These are phyloP conservation scores for Neltuma alba DNA, from an alignment of 306 rosid species.

Conservation along the genomic window DNA sequence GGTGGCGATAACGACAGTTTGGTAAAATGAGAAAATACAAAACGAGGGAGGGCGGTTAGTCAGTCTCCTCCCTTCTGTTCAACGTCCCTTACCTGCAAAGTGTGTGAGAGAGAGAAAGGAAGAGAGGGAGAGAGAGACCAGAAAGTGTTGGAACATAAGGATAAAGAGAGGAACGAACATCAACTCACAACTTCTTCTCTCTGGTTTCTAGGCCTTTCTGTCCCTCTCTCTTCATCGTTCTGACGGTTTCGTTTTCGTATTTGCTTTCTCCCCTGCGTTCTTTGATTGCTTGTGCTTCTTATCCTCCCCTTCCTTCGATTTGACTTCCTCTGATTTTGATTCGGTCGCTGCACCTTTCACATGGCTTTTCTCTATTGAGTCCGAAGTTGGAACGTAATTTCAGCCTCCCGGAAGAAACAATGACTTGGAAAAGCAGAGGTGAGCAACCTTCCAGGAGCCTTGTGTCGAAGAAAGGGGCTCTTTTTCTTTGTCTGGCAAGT, in stretches of 20 bases:
- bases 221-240: constrained; percentile 1
- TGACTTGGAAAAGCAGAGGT: constrained; percentile 84
- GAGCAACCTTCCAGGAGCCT: constrained; percentile 64
- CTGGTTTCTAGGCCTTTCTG: not conserved
- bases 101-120: constrained; percentile 46
- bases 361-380: constrained; percentile 43
- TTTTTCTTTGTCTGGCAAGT: constrained; percentile 79
- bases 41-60: constrained; percentile 55
- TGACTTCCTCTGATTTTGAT: constrained; percentile 16
- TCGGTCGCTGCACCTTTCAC: constrained; percentile 24
- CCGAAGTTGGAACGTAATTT: constrained; percentile 16
- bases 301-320: constrained; percentile 34
- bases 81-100: constrained; percentile 84
- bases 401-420: constrained; percentile 32
- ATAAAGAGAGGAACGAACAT: constrained; percentile 55
- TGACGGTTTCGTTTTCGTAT: constrained; percentile 20
- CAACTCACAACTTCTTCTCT: constrained; percentile 29
- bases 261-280: constrained; percentile 26
- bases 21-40: constrained; percentile 47
- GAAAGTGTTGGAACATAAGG: constrained; percentile 34
- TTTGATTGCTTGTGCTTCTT: not conserved
- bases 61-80: constrained; percentile 64
- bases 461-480: constrained; percentile 69
- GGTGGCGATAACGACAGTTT: constrained; percentile 49
- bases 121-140: constrained; percentile 19